Base-by-base conservation (phyloP, 768 basidiomycete species). In the Lentinula lateritia region DNA sequence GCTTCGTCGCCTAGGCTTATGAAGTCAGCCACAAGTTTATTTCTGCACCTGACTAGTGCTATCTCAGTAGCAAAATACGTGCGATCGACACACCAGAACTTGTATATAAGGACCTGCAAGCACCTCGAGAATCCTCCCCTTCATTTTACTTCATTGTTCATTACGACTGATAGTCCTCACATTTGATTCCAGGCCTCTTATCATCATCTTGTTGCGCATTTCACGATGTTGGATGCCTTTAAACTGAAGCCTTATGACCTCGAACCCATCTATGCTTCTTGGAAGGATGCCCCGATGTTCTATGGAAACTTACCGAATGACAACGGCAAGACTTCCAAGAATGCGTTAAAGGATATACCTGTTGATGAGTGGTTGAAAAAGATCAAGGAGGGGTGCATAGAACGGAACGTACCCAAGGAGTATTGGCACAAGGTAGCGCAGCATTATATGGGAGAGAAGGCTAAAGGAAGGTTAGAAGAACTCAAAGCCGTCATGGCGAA, bases 371-470 rank as follows among this genome's bases (percentile, higher is more conserved):
- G 90, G 89, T 76, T 92, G 58, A 78, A 84, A 56, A 75, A 82
- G 65, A 87, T 92, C 71, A 90, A 83, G 74, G 75, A 80, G 39
- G 90, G 89, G n/a, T 91, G 89, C 65, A 68, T 81, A 57, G 79
- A 88, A 65, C 82, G 85, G 64, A 83, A 87, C 55, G 81, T 92
- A 28, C 90, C 90, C 42, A 83, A 88, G 70, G 89, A 91, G 65
- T 91, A 82, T 72, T 92, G 90, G 90, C 84, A 90, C 76, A 89
- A 89, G 66, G 88, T 88, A 54, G 90, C 83, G 20, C 88, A 90
- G 69, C 85, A 87, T 67, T 90, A 83, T 70, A 83, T 92, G 80
- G 88, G 85, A 1, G 80, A 80, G 41, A 83, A 84, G 66, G 89
- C 90, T n/a, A 84, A 77, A 71, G 77, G 77, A 41, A 82, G 87